Base-by-base conservation (phyloP, 2,329 filamentous ascomycete species). In the Bretziella fagacearum region DNA sequence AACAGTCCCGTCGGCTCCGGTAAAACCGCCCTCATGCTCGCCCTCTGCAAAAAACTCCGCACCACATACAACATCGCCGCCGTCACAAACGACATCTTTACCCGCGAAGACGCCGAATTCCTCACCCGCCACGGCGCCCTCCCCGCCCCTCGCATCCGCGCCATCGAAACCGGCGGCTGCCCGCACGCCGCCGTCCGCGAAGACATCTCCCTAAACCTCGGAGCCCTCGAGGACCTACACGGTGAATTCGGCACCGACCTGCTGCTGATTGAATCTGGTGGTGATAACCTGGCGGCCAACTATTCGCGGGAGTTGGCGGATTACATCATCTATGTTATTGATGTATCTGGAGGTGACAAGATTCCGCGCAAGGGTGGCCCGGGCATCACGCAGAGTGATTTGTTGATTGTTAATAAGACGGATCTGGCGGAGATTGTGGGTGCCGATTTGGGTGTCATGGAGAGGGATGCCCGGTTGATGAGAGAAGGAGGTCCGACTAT, bases 11-110 rank as follows among this genome's bases (percentile, higher is more conserved):
- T 98, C 46, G 91, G 91, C 53, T 95, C 87, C 20, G 91, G 91
- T 59, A 98, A 98, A 65, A 96, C 91, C 0, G 91, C 91, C 15
- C 74, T 96, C 23, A 96, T 98, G 89, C 78, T 95, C 8, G 81
- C 84, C 32, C 82, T 96, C 55, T 95, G 86, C 68, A 79, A 79
- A 29, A 80, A 81, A 6, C 78, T 98, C 5, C 82, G 91, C 52
- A 70, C 79, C 44, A 69, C 74, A 47, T 87, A 84, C 73, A 85
- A 79, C 59, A 82, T 98, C 57, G 91, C 91, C 1, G 91, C 86
- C 51, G 89, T 98, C 18, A 98, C 91, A 43, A 96, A 96, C 71
- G 89, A 96, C 70, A 96, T 96, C 70, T 96, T 96, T 71, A 96
- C 89, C 18, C 81, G 82, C 54, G 91, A 98, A 66, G 91, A 98